These are phyloP conservation scores for Zygosaccharomyces sapae DNA, from an alignment of 1,139 yeast genomes.

Conservation along the genomic window DNA sequence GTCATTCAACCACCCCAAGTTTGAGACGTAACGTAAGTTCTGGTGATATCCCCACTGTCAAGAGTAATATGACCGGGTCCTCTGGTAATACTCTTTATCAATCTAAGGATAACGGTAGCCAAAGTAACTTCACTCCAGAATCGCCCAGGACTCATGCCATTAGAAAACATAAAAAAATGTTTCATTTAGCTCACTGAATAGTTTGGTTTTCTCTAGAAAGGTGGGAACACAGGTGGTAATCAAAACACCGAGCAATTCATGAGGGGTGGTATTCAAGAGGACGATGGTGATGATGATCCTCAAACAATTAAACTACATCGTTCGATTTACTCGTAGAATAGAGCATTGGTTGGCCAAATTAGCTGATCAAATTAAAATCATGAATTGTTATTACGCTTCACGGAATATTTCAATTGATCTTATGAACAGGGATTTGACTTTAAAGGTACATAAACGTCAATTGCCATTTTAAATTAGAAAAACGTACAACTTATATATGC, in stretches of 20 bases:
- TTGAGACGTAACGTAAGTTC: slow-evolving; percentile 10
- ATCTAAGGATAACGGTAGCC: slow-evolving; percentile 24
- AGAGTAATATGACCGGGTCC: slow-evolving; percentile 6
- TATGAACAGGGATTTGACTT: no score
- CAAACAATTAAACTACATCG: slow-evolving; percentile 28
- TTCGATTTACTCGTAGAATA: slow-evolving; percentile 31
- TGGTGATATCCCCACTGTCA: slow-evolving; percentile 12
- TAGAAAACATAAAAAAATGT: slow-evolving; percentile 36
- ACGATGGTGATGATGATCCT: slow-evolving; percentile 25
- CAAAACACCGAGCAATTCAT: slow-evolving; percentile 21
- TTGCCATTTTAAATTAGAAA: no score
- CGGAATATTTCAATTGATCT: no score
- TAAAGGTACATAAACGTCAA: no score
- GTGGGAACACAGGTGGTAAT: slow-evolving; percentile 17
- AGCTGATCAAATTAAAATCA: not conserved
- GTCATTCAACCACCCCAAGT: slow-evolving; percentile 10
- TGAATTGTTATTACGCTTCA: no score
- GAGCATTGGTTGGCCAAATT: no score
- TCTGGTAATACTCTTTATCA: slow-evolving; percentile 17
- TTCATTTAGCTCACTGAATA: slow-evolving; percentile 37
- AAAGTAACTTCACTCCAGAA: slow-evolving; percentile 23
- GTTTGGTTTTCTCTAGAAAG: slow-evolving; percentile 34
- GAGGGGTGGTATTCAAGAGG: slow-evolving; percentile 31
- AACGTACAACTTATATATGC: no score
- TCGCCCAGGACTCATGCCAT: slow-evolving; percentile 27